A percentile compares a stretch with the other conserved stretches of the same genome.
phyloP scores from a whole-genome alignment of 257 asterid species.

The Dorcoceras hygrometricum region DNA sequence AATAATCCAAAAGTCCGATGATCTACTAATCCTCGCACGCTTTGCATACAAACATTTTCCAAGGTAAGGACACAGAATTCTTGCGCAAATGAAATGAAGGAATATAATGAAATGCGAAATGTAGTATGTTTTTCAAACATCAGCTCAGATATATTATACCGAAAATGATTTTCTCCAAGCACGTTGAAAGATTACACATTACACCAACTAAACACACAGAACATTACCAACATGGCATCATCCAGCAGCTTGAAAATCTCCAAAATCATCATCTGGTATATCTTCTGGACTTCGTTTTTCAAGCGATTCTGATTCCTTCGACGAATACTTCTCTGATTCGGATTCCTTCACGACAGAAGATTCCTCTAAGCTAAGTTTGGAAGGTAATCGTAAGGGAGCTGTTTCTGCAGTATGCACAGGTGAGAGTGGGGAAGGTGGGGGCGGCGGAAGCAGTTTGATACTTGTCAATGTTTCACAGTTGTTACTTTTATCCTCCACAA shows the following conservation, averaged over 20 bases:
- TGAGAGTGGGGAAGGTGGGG: constrained; percentile 59
- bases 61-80: neutral
- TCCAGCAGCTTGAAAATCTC: constrained; percentile 96
- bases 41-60: neutral
- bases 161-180: neutral
- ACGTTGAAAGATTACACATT: constrained; percentile 14
- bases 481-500: constrained; percentile 55
- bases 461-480: constrained; percentile 41
- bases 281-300: constrained; percentile 39
- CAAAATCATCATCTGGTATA: constrained; percentile 77
- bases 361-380: constrained; percentile 37
- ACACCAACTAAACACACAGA: constrained; percentile 20
- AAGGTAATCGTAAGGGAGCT: constrained; percentile 38
- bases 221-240: constrained; percentile 26
- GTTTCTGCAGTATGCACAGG: constrained; percentile 45
- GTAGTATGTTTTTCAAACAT: too few relatives aligned
- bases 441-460: constrained; percentile 79
- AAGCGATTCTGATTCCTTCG: constrained; percentile 31
- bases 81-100: neutral
- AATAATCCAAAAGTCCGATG: too few relatives aligned
- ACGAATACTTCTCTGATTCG: constrained; percentile 25
- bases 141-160: neutral
- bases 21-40: neutral
- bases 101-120: too few relatives aligned
- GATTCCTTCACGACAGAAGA: constrained; percentile 31